These are phyloP conservation scores for Chaetomium olivaceum DNA, from an alignment of 2,329 filamentous ascomycete species.

Conservation along the genomic window DNA sequence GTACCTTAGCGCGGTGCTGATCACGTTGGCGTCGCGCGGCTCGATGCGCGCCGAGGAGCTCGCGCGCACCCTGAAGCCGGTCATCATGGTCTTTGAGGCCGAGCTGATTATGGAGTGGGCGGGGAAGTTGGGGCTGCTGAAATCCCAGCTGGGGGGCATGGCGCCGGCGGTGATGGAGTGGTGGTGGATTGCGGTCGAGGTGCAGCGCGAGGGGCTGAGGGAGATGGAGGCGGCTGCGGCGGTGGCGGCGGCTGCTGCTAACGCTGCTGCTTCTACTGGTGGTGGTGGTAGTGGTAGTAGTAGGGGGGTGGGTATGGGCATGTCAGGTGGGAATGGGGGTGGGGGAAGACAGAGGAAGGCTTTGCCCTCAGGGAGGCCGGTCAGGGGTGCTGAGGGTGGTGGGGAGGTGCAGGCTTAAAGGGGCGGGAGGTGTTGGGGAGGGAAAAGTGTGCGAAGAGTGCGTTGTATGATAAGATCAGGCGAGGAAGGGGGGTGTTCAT, in stretches of 20 bases:
- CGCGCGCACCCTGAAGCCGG: slow-evolving; percentile 55
- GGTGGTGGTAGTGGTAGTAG: neutral
- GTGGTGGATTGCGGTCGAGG: slow-evolving; percentile 66
- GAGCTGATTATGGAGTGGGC: slow-evolving; percentile 61
- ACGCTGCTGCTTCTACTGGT: neutral
- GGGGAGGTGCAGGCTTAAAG: neutral
- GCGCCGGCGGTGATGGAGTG: slow-evolving; percentile 53
- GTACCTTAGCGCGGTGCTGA: slow-evolving; percentile 62
- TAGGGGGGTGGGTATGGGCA: neutral
- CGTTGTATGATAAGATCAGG: neutral
- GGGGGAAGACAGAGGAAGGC: slow-evolving; percentile 14
- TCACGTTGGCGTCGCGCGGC: slow-evolving; percentile 63
- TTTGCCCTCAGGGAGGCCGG: slow-evolving; percentile 15
- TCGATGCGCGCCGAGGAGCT: slow-evolving; percentile 56
- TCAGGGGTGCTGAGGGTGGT: neutral
- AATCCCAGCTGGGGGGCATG: slow-evolving; percentile 40
- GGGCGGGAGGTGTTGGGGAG: neutral
- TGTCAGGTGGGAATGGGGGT: neutral
- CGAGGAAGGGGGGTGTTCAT: neutral
- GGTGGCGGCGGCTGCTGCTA: neutral
- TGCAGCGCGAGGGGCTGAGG: slow-evolving; percentile 33
- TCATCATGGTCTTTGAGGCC: slow-evolving; percentile 65
- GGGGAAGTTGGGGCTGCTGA: slow-evolving; percentile 52
- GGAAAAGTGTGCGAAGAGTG: neutral
- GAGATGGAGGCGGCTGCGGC: neutral